Percentiles rank a stretch among this genome's conserved stretches.
Conservation (phyloP, 139 green algal genomes). For the Spirogloea muscicola region DNA sequence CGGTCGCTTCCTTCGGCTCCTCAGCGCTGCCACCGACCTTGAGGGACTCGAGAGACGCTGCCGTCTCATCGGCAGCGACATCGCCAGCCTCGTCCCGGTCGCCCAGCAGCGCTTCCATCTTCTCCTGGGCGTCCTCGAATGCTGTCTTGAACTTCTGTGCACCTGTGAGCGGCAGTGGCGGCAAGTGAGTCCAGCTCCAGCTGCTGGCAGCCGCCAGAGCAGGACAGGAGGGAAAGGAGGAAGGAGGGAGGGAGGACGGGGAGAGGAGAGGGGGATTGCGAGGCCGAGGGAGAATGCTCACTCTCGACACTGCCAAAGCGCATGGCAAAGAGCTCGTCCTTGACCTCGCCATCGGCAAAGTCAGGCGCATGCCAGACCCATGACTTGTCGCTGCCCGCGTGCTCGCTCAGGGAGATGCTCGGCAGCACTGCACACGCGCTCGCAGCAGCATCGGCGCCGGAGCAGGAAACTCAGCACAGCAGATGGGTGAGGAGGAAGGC, state of each 20-base stretch:
- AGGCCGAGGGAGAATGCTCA: constrained; percentile 24
- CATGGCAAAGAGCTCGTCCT: constrained; percentile 82
- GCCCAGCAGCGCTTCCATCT: constrained; percentile 35
- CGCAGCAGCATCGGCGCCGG: too few relatives aligned
- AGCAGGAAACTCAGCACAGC: too few relatives aligned
- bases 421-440: constrained; percentile 93
- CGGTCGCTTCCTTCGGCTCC: too few relatives aligned
- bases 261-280: background rate
- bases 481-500: too few relatives aligned
- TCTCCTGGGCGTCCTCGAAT: constrained; percentile 42
- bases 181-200: constrained; percentile 1
- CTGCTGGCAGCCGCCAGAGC: background rate
- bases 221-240: background rate
- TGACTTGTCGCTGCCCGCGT: constrained; percentile 92
- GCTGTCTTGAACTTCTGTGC: constrained; percentile 45
- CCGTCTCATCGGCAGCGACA: too few relatives aligned
- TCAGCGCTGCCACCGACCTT: too few relatives aligned
- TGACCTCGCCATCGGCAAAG: constrained; percentile 83
- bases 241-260: background rate
- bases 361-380: constrained; percentile 93
- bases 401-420: constrained; percentile 83
- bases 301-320: constrained; percentile 73
- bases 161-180: constrained; percentile 18
- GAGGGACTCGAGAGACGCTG: too few relatives aligned
- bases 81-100: background rate